Base-by-base conservation (phyloP, 2,329 filamentous ascomycete genomes). In the Aspergillus fischeri region DNA sequence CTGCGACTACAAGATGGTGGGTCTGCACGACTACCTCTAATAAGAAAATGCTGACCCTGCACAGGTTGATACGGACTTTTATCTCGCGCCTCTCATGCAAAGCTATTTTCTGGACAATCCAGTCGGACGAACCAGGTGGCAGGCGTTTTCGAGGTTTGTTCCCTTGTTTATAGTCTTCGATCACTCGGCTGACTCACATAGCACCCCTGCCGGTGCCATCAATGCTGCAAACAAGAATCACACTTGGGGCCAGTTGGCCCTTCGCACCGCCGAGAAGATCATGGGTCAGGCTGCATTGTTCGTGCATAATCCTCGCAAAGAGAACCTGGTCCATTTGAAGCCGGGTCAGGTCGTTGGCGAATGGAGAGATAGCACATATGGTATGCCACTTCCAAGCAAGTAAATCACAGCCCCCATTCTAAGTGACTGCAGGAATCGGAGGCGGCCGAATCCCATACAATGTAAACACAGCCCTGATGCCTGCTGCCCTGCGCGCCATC, bases 381-480 rank as follows among this genome's bases (percentile, higher is more conserved):
- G 32, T 38, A 38, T 17, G 32, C 32, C 32, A 7, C 14, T 5
- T 38, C 17, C 14, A 38, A 38, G 5, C 6, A 14, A 17, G 14
- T 6, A 6, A 38, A 38, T 7, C 14, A 38, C 4, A 17, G 5
- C 14, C 14, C 7, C 32, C 14, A 24, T 38, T 38, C 32, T 38
- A 38, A 38, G 32, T 17, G 5, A 38, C 32, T 38, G 32, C 32
- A 38, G 32, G 32, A 17, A 38, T 38, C 6, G 32, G 32, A 1
- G 83, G 83, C 35, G 85, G 83, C 1, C 78, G 81, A 0, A 83
- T 86, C n/a, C 85, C 86, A 0, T 88, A 85, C 65, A 81, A 87
- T 59, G 85, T 88, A 25, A 88, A 88, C 63, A 83, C 83, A 0
- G 85, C 83, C 0, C 74, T 88, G 0, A 82, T 82, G 0, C 86